These are phyloP conservation scores for Apiotrichum sp. DNA, from an alignment of 1,284 basidiomycete species.

Conservation along the genomic window DNA sequence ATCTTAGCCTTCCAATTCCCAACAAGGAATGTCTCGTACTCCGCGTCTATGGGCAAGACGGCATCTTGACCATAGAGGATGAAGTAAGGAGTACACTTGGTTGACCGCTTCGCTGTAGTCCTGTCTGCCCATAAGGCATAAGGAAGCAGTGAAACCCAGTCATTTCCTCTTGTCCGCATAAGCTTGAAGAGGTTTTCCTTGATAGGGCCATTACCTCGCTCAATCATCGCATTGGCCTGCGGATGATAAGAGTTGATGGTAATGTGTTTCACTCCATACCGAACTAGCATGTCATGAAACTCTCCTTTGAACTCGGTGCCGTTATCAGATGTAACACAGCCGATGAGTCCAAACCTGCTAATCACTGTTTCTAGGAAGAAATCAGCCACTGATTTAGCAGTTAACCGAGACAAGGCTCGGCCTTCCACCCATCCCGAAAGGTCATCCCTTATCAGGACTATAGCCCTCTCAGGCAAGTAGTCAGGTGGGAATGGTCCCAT, in stretches of 20 bases:
- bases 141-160: background rate
- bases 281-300: background rate
- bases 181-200: slow-evolving; percentile 9
- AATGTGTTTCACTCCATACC: background rate
- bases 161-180: background rate
- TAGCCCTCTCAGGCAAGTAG: too few relatives aligned
- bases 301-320: background rate
- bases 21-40: background rate
- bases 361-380: slow-evolving; percentile 1
- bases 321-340: background rate
- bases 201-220: slow-evolving; percentile 4
- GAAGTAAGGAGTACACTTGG: background rate
- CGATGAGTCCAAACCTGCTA: background rate
- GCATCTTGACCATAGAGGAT: slow-evolving; percentile 3
- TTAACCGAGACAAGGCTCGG: background rate
- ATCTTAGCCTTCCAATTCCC: background rate
- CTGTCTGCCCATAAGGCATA: slow-evolving; percentile 3
- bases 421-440: slow-evolving; percentile 6
- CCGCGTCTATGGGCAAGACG: slow-evolving; percentile 5
- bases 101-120: slow-evolving; percentile 3
- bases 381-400: background rate
- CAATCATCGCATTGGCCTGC: slow-evolving; percentile 3
- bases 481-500: background rate
- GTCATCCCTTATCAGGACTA: background rate
- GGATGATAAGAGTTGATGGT: slow-evolving; percentile 1